Percentiles rank a stretch among this genome's conserved stretches.
phyloP scores from a whole-genome alignment of 306 rosid species.

The Alnus rubra region DNA sequence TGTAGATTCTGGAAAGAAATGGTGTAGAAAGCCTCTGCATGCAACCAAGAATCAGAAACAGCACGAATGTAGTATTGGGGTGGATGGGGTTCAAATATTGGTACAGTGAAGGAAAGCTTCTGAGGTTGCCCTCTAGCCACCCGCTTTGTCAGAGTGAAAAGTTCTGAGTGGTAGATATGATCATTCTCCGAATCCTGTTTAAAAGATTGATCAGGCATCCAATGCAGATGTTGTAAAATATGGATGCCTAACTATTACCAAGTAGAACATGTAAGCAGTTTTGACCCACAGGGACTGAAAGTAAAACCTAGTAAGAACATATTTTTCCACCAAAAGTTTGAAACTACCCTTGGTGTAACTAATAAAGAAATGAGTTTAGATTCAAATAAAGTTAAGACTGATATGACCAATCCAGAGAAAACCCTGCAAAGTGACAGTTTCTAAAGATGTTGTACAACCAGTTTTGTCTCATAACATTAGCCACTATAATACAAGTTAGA shows the following conservation, averaged over 20 bases:
- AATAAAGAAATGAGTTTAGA: neutral
- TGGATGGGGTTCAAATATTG: conserved; percentile 98
- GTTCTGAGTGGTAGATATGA: conserved; percentile 91
- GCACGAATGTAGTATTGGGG: conserved; percentile 95
- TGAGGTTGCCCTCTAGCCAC: conserved; percentile 87
- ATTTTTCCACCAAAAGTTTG: neutral
- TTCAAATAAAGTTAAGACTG: neutral
- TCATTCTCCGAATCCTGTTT: conserved; percentile 92
- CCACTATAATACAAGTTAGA: neutral
- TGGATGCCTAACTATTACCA: conserved; percentile 7
- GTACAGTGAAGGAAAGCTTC: conserved; percentile 92
- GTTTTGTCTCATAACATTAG: neutral
- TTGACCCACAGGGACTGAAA: conserved; percentile 12
- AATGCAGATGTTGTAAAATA: conserved; percentile 19
- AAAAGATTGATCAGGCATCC: conserved; percentile 32
- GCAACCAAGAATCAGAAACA: conserved; percentile 96
- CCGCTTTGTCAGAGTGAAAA: conserved; percentile 77
- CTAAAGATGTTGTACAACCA: neutral
- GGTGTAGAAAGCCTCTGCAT: conserved; percentile 84
- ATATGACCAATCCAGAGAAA: neutral
- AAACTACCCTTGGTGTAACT: neutral
- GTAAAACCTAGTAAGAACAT: neutral
- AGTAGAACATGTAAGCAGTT: conserved; percentile 4
- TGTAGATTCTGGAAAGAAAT: conserved; percentile 84
- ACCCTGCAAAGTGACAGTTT: neutral